Evolutionary conservation across 2,329 filamentous ascomycete genomes (phyloP).

Genomic region (Blastomyces gilchristii): DNA sequence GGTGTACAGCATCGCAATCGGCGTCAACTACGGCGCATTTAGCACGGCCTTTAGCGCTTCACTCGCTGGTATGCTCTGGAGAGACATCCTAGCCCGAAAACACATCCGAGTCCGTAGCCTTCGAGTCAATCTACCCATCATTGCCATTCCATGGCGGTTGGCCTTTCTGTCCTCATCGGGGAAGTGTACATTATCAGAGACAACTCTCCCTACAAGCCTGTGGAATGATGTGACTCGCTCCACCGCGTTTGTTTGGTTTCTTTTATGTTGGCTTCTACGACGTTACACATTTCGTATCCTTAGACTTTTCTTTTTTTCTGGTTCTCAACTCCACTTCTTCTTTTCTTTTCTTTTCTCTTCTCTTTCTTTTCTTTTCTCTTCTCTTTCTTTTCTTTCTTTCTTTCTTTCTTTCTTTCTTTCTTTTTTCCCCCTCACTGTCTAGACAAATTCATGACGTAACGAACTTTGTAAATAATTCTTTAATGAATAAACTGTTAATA

Average conservation of each 20-base stretch:
- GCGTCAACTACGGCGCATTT: slow-evolving; percentile 66
- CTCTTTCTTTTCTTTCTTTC: neutral
- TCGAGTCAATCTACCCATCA: slow-evolving; percentile 59
- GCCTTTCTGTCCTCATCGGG: slow-evolving; percentile 50
- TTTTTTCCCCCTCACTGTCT: neutral
- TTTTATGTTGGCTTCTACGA: neutral
- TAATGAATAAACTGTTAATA: neutral
- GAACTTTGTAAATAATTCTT: neutral
- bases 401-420: neutral
- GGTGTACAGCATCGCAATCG: slow-evolving; percentile 63
- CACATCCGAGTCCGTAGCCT: slow-evolving; percentile 53
- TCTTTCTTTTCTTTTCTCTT: neutral
- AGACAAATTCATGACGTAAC: neutral
- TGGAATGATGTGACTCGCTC: neutral
- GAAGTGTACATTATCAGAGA: slow-evolving; percentile 52
- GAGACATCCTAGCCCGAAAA: slow-evolving; percentile 58
- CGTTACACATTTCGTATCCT: neutral
- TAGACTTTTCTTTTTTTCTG: neutral
- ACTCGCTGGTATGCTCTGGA: slow-evolving; percentile 60
- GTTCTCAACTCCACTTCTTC: neutral
- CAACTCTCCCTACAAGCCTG: slow-evolving; percentile 26
- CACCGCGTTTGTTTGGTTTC: neutral
- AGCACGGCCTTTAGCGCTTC: slow-evolving; percentile 63
- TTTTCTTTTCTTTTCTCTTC: neutral
- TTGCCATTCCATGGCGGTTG: slow-evolving; percentile 58